Conservation (phyloP, 2,329 filamentous ascomycete species). For the Colletotrichum kahawae region DNA sequence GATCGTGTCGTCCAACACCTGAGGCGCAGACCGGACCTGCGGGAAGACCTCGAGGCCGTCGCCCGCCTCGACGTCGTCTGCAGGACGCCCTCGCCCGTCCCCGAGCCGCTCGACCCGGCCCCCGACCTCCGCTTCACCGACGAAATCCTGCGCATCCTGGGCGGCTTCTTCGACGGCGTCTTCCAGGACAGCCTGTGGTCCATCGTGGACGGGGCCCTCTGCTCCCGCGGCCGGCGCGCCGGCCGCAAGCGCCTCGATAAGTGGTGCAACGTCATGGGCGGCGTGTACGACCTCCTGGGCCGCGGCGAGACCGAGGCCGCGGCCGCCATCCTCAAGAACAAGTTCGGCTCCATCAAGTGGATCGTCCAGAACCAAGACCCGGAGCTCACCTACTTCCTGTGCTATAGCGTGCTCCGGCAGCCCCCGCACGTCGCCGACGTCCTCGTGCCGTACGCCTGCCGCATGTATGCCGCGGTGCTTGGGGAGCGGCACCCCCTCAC, state of each 20-base stretch:
- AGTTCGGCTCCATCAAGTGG: background rate
- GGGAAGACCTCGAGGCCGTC: background rate
- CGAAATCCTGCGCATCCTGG: background rate
- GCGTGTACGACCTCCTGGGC: accelerated
- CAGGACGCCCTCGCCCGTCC: background rate
- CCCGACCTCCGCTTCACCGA: background rate
- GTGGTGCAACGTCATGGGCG: background rate
- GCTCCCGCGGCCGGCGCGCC: background rate
- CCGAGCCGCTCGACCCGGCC: accelerated
- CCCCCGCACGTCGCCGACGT: background rate
- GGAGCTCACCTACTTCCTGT: background rate
- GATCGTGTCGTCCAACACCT: background rate
- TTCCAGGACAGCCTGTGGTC: background rate
- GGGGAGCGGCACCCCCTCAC: background rate
- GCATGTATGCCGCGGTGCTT: background rate
- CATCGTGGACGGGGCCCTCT: background rate
- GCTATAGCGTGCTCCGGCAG: background rate
- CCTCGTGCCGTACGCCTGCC: background rate
- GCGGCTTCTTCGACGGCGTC: background rate
- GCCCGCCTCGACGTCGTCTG: background rate
- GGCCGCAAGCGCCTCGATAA: background rate
- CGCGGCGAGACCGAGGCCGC: background rate
- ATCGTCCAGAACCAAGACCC: background rate
- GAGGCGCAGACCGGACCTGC: background rate
- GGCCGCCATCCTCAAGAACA: background rate